Evolutionary conservation across 2,329 filamentous ascomycete species (phyloP).

Genomic region (Aspergillus piperis): DNA sequence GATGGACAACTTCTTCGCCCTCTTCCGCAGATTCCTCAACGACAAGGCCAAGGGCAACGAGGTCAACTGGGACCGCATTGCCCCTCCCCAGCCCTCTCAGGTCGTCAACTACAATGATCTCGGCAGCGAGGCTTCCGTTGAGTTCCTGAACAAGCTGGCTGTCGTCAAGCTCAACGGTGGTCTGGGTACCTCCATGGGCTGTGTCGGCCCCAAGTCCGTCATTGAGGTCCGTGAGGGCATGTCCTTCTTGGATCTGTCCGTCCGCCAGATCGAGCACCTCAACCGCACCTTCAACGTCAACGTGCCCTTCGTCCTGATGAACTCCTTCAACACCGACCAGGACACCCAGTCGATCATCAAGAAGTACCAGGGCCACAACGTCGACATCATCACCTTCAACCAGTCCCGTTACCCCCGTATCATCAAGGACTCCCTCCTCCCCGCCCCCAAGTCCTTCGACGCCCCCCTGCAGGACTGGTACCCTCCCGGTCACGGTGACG

Average conservation of each 20-base stretch:
- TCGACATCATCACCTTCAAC: slow-evolving; percentile 99
- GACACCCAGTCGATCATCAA: slow-evolving; percentile 99
- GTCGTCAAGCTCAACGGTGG: slow-evolving; percentile 99
- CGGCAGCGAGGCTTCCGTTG: slow-evolving; percentile 83
- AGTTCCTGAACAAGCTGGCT: slow-evolving; percentile 95
- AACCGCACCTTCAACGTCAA: slow-evolving; percentile 98
- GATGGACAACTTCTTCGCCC: slow-evolving; percentile 99
- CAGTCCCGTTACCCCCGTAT: slow-evolving; percentile 98
- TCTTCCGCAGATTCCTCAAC: slow-evolving; percentile 97
- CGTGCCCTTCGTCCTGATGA: slow-evolving; percentile 98
- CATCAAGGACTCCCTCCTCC: slow-evolving; percentile 95
- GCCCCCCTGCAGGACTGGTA: slow-evolving; percentile 97
- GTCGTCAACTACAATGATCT: slow-evolving; percentile 94
- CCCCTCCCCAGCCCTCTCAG: slow-evolving; percentile 87
- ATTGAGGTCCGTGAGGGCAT: slow-evolving; percentile 99
- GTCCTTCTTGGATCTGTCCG: slow-evolving; percentile 98
- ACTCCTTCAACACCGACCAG: slow-evolving; percentile 99
- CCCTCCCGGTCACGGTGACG: slow-evolving; percentile 97
- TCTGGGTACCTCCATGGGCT: slow-evolving; percentile 99
- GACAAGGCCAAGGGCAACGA: slow-evolving; percentile 98
- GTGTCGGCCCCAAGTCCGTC: slow-evolving; percentile 97
- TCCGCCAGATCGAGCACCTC: slow-evolving; percentile 97
- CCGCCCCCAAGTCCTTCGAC: slow-evolving; percentile 85
- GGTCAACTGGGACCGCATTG: slow-evolving; percentile 95
- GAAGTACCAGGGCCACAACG: slow-evolving; percentile 99